phyloP scores from a whole-genome alignment of 139 green algal genomes.

The Chlamydomonas incerta region DNA sequence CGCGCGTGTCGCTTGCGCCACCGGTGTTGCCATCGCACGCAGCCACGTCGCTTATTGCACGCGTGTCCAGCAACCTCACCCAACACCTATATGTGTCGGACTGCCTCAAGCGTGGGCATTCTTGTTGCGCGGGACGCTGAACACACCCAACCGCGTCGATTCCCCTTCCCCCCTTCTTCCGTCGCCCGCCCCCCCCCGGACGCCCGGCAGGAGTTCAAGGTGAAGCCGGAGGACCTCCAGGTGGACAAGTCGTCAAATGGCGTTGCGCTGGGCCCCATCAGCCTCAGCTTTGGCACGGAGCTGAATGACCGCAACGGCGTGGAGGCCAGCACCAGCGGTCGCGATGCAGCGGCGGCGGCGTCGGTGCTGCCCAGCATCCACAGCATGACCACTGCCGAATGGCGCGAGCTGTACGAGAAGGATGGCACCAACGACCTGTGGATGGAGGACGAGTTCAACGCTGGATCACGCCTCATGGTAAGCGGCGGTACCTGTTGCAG shows the following conservation, averaged over 20 bases:
- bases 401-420: constrained; percentile 81
- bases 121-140: no score
- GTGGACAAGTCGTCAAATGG: constrained; percentile 2
- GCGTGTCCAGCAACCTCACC: no score
- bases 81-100: no score
- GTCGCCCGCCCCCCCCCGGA: no score
- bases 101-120: no score
- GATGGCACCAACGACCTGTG: constrained; percentile 91
- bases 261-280: constrained; percentile 73
- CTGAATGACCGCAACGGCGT: constrained; percentile 16
- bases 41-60: no score
- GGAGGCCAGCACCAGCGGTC: background rate
- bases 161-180: background rate
- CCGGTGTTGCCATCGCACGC: no score
- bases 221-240: background rate
- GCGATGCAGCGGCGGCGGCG: background rate
- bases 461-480: constrained; percentile 85
- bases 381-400: constrained; percentile 86
- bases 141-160: no score
- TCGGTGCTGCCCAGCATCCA: constrained; percentile 61
- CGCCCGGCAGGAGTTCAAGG: background rate
- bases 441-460: constrained; percentile 96
- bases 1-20: no score
- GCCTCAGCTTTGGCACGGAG: constrained; percentile 61
- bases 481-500: background rate